Conservation (phyloP, 139 green algal genomes). For the Ettlia oleoabundans region DNA sequence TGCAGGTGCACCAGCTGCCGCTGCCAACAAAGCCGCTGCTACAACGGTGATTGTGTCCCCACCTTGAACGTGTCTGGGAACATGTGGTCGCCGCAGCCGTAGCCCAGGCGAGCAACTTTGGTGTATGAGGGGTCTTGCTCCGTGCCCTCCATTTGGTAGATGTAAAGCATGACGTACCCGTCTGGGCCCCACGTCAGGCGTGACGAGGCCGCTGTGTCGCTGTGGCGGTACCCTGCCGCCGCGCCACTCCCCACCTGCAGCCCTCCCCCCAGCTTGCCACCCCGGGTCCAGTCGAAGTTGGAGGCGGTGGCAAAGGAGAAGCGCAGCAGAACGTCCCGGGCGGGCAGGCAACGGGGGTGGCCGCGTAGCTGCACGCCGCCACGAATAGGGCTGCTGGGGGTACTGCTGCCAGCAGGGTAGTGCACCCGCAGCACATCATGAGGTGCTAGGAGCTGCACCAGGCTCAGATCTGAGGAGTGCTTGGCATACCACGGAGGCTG, state of each 20-base stretch:
- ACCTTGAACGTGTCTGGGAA: constrained; percentile 27
- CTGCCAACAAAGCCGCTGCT: neutral
- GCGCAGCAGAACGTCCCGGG: constrained; percentile 14
- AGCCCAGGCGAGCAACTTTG: constrained; percentile 1
- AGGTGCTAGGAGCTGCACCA: neutral
- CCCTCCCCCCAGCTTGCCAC: constrained; percentile 29
- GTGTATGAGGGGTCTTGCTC: constrained; percentile 11
- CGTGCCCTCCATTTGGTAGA: constrained; percentile 21
- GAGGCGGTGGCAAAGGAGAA: constrained; percentile 1
- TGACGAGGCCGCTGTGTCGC: constrained; percentile 10
- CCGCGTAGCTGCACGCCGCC: constrained; percentile 9
- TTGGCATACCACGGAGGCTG: neutral
- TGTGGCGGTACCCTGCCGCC: constrained; percentile 18
- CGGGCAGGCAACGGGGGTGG: neutral
- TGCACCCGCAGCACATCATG: constrained; percentile 8
- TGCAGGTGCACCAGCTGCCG: neutral
- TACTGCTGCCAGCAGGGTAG: constrained; percentile 21
- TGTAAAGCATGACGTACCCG: constrained; percentile 1
- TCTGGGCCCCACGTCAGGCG: constrained; percentile 3
- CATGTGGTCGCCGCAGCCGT: constrained; percentile 15
- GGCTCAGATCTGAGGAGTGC: neutral
- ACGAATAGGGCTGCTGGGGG: neutral
- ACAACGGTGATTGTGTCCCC: neutral
- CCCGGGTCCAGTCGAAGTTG: constrained; percentile 17
- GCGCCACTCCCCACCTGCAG: constrained; percentile 19